Evolutionary conservation across 805 yeast species (phyloP), one percentile per base, ranked within the genome.

Genomic region (Yarrowia keelungensis): DNA sequence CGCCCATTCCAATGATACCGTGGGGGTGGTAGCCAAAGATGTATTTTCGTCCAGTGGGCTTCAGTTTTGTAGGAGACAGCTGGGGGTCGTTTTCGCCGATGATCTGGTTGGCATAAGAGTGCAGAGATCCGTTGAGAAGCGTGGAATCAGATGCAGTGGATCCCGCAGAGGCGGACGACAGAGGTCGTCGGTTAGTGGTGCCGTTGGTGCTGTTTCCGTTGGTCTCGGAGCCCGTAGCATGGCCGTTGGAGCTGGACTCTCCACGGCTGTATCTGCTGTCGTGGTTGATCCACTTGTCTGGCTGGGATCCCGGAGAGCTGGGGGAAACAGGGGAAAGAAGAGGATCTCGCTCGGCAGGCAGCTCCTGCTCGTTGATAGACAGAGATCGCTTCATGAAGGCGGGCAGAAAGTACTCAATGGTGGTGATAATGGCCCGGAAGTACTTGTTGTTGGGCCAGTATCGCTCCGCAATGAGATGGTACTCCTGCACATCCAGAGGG

Each of bases 1-100:
- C 93, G 2, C 98, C 97, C 84, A 93, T 83, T 0, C 97, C 90
- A 12, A 93, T 92, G 15, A 94, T 93, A 0, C 99, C 99, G 77
- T 95, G 99, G 0, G 99, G 99, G 77, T 93, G 98, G 75, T 91
- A 89, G 0, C 97, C 97, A 78, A 94, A 94, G 1, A 94, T 86
- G 77, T 95, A 94, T 45, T 89, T 80, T 2, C 72, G 69, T 26
- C 79, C 79, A 2, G 77, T 73, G 3, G 75, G 69, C 22, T 69
- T 39, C 67, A 67, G 67, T n/a, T 47, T 62, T 38, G 67, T 62
- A 12, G 62, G 50, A 7, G 91, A 93, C 58, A 39, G 47, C 0
- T 92, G 94, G 5, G 46, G 43, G 45, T 22, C 47, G 50, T 42
- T 41, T 26, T 39, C 56, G n/a, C 67, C 67, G 22, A 62, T 49